phyloP scores from a whole-genome alignment of 2,329 filamentous ascomycete genomes.

The Alternaria gansuensis region DNA sequence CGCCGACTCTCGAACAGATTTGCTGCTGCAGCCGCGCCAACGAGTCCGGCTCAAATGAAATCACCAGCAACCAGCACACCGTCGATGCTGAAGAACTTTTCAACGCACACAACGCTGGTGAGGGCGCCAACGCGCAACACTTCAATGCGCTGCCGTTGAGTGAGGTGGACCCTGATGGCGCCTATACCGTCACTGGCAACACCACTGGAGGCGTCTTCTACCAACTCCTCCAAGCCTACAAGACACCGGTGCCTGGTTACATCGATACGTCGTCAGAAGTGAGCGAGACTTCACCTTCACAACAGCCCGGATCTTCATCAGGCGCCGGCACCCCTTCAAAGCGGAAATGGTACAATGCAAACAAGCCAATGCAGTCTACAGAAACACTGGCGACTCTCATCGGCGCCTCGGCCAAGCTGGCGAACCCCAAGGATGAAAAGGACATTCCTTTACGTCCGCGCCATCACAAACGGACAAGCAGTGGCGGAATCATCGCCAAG shows the following conservation, averaged over 20 bases:
- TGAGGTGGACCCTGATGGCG: conserved; percentile 27
- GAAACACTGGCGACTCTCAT: conserved; percentile 45
- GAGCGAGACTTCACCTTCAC: conserved; percentile 29
- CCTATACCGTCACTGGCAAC: conserved; percentile 41
- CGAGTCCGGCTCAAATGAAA: conserved; percentile 26
- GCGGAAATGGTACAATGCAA: conserved; percentile 45
- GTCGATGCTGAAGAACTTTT: conserved; percentile 37
- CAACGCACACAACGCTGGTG: conserved; percentile 29
- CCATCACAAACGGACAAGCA: conserved; percentile 36
- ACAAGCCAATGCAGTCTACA: conserved; percentile 38
- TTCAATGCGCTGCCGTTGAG: conserved; percentile 10
- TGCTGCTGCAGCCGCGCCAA: conserved; percentile 26
- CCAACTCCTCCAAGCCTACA: conserved; percentile 46
- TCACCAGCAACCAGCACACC: conserved; percentile 23
- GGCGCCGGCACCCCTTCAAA: conserved; percentile 39
- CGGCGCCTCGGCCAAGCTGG: conserved; percentile 41
- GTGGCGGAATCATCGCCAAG: conserved; percentile 37
- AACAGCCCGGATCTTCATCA: conserved; percentile 31
- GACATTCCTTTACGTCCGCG: conserved; percentile 24
- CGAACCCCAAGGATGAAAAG: conserved; percentile 39
- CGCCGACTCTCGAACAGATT: conserved; percentile 15
- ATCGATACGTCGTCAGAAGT: conserved; percentile 28
- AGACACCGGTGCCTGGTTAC: conserved; percentile 31
- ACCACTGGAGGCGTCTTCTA: conserved; percentile 45
- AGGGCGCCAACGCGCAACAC: conserved; percentile 7